A percentile compares a stretch with the other conserved stretches of the same genome.
Conservation (phyloP, 139 green algal species). For the Choricystis sp. region DNA sequence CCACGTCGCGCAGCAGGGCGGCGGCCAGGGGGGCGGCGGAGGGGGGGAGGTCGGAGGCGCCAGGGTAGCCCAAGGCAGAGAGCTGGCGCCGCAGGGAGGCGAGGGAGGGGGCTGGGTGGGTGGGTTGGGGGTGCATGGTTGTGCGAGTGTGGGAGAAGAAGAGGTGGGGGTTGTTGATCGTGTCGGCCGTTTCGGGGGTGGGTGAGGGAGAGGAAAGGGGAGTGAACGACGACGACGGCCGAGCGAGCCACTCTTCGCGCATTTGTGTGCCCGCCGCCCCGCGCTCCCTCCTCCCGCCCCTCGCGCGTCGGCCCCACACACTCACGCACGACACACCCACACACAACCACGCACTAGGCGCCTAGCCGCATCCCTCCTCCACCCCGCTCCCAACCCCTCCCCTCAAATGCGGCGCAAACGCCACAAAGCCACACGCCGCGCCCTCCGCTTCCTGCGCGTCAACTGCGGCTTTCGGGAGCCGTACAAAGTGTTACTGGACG, state of each 20-base stretch:
- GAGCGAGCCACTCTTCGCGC: not conserved
- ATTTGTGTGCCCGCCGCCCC: not conserved
- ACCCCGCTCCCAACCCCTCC: not conserved
- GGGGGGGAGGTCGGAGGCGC: not conserved
- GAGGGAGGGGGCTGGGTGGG: not conserved
- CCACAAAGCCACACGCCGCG: conserved; percentile 42
- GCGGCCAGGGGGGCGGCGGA: not conserved
- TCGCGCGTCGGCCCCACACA: too few relatives aligned
- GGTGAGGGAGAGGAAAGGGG: not conserved
- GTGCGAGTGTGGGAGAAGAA: not conserved
- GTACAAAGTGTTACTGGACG: conserved; percentile 61
- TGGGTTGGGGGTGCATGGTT: not conserved
- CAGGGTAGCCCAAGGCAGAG: not conserved
- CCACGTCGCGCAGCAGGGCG: not conserved
- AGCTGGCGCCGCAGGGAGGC: not conserved
- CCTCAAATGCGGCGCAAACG: conserved; percentile 51
- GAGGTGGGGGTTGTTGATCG: not conserved
- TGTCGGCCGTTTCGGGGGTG: not conserved
- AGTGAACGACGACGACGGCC: not conserved
- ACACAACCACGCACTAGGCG: too few relatives aligned
- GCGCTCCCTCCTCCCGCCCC: not conserved
- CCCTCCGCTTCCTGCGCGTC: conserved; percentile 49
- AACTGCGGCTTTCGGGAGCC: conserved; percentile 45
- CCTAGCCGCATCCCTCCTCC: not conserved
- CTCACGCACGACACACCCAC: too few relatives aligned